Conservation (phyloP, 192 early-diverging fungal species). For the Backusella parvicylindrica region DNA sequence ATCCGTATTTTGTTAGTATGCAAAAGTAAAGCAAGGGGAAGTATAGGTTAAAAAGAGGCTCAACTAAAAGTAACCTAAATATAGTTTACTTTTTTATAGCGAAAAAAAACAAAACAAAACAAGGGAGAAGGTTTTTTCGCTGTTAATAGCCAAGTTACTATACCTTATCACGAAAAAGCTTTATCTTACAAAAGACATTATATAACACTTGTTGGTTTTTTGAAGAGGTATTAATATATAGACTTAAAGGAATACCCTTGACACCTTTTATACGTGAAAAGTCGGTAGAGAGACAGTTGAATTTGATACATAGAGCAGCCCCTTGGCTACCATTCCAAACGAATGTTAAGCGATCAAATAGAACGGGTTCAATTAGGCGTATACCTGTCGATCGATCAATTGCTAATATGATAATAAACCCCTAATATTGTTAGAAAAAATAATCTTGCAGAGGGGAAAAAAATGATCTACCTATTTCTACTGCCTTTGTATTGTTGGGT, state of each 20-base stretch:
- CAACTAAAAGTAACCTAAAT: not conserved
- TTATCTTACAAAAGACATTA: conserved; percentile 57
- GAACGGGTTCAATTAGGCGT: conserved; percentile 47
- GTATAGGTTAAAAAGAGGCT: not conserved
- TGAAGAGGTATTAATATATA: conserved; percentile 38
- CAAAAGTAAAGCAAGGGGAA: not conserved
- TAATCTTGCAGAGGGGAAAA: not conserved
- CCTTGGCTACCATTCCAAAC: conserved; percentile 66
- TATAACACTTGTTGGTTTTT: conserved; percentile 34
- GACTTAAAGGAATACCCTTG: conserved; percentile 69
- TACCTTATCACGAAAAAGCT: conserved; percentile 75
- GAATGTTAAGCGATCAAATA: conserved; percentile 68
- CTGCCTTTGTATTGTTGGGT: not conserved
- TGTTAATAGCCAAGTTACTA: not conserved
- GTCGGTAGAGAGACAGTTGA: conserved; percentile 76
- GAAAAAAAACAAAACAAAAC: not conserved
- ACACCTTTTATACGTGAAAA: conserved; percentile 79
- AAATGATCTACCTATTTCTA: not conserved
- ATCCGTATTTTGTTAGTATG: not conserved
- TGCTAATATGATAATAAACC: not conserved
- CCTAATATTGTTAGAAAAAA: not conserved
- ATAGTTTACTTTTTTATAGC: not conserved
- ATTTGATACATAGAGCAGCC: conserved; percentile 63
- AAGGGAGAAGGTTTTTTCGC: not conserved
- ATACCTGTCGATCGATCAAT: conserved; percentile 34